Conservation (phyloP, 305 asterid species). For the Fraxinus nigra region DNA sequence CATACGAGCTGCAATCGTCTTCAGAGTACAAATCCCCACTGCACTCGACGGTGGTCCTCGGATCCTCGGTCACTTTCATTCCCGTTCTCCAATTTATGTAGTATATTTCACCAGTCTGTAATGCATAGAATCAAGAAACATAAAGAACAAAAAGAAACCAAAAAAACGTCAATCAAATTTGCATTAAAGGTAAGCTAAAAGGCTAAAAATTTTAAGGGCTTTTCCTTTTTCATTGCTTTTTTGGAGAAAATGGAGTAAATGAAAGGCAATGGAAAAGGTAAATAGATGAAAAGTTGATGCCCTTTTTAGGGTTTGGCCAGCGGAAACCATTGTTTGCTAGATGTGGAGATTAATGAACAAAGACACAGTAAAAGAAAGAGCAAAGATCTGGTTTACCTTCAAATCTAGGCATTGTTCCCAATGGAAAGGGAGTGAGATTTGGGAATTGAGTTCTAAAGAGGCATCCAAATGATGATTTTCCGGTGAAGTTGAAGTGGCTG, state of each 20-base stretch:
- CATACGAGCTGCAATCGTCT: slow-evolving; percentile 31
- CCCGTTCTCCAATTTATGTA: slow-evolving; percentile 52
- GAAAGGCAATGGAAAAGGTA: background rate
- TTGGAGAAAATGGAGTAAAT: background rate
- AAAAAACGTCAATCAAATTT: too few species aligned
- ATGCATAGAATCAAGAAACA: background rate
- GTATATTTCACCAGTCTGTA: slow-evolving; percentile 47
- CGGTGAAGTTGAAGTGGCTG: slow-evolving; percentile 26
- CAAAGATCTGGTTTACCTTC: slow-evolving; percentile 21
- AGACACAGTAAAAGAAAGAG: background rate
- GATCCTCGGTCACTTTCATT: slow-evolving; percentile 41
- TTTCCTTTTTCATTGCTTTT: background rate
- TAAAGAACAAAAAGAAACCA: too few species aligned
- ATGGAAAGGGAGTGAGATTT: slow-evolving; percentile 40
- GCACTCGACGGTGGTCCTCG: slow-evolving; percentile 25
- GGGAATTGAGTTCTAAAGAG: slow-evolving; percentile 44
- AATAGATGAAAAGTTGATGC: background rate
- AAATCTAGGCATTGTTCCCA: slow-evolving; percentile 61
- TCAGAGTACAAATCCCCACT: slow-evolving; percentile 19
- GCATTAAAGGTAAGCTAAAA: too few species aligned
- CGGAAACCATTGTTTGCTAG: background rate
- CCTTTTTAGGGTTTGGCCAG: background rate
- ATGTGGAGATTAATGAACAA: background rate
- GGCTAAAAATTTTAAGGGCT: background rate
- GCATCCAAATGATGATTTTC: slow-evolving; percentile 15